Percentiles rank a stretch among this genome's conserved stretches.
Conservation (phyloP, 1,139 yeast genomes). For the Debaryomyces psychrophilus region DNA sequence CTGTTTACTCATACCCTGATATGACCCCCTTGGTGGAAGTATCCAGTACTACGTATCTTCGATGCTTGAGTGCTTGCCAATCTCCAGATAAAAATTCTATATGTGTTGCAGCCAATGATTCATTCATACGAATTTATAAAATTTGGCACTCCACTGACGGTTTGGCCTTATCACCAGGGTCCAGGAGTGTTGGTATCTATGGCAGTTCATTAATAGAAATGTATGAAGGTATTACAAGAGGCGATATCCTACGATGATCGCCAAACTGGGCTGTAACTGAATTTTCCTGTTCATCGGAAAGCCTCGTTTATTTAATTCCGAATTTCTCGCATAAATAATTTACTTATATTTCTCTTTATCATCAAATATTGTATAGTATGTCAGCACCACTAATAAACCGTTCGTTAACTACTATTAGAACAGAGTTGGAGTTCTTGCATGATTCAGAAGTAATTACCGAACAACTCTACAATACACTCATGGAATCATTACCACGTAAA, state of each 20-base stretch:
- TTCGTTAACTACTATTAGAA: constrained; percentile 72
- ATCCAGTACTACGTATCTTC: constrained; percentile 51
- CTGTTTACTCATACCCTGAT: constrained; percentile 68
- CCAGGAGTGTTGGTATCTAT: constrained; percentile 39
- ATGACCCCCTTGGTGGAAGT: constrained; percentile 55
- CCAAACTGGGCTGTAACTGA: neutral
- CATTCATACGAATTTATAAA: constrained; percentile 71
- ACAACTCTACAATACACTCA: constrained; percentile 55
- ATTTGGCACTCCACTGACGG: constrained; percentile 53
- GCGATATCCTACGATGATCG: constrained; percentile 23
- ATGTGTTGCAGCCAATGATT: constrained; percentile 77
- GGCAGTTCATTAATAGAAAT: constrained; percentile 65
- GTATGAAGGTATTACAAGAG: constrained; percentile 51
- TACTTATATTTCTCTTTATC: neutral
- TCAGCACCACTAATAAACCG: constrained; percentile 72
- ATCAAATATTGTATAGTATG: constrained; percentile 24
- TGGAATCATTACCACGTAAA: constrained; percentile 58
- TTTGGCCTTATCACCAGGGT: constrained; percentile 33
- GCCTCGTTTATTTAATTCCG: neutral
- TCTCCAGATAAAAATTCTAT: constrained; percentile 66
- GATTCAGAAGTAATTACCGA: constrained; percentile 78
- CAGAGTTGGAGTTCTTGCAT: constrained; percentile 76
- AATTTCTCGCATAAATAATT: neutral
- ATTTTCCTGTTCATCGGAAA: neutral
- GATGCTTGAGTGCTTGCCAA: constrained; percentile 66